Evolutionary conservation across 805 yeast species (phyloP).

Genomic region (Cyberlindnera subsufficiens): DNA sequence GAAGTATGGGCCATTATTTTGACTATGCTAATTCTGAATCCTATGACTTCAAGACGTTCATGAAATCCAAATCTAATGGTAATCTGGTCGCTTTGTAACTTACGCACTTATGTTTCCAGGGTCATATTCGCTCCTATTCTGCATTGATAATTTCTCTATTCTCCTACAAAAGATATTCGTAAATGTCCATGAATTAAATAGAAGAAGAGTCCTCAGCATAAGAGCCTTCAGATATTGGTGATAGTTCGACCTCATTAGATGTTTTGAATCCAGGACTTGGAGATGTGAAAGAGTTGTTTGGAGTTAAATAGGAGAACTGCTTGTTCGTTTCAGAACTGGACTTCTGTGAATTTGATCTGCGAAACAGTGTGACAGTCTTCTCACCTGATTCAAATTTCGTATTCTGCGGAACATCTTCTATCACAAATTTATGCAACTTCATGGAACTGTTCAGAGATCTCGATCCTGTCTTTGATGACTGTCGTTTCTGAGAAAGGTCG

Average conservation of each 20-base stretch:
- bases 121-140: too few species aligned
- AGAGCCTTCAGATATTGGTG: slow-evolving; percentile 25
- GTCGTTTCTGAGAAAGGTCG: not conserved
- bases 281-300: slow-evolving; percentile 16
- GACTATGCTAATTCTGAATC: slow-evolving; percentile 15
- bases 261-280: slow-evolving; percentile 18
- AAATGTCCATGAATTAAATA: not conserved
- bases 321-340: not conserved
- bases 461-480: slow-evolving; percentile 4
- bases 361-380: slow-evolving; percentile 35
- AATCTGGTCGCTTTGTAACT: not conserved
- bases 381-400: slow-evolving; percentile 30
- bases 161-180: not conserved
- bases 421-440: slow-evolving; percentile 12
- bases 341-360: slow-evolving; percentile 10
- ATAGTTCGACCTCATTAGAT: slow-evolving; percentile 16
- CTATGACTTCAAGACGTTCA: slow-evolving; percentile 16
- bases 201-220: slow-evolving; percentile 11
- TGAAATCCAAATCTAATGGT: slow-evolving; percentile 7
- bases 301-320: slow-evolving; percentile 13
- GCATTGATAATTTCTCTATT: too few species aligned
- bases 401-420: slow-evolving; percentile 25
- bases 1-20: slow-evolving; percentile 10
- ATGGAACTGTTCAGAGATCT: slow-evolving; percentile 14
- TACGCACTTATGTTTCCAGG: too few species aligned